Evolutionary conservation across 768 basidiomycete genomes (phyloP).

Genomic region (Tricholoma furcatifolium): DNA sequence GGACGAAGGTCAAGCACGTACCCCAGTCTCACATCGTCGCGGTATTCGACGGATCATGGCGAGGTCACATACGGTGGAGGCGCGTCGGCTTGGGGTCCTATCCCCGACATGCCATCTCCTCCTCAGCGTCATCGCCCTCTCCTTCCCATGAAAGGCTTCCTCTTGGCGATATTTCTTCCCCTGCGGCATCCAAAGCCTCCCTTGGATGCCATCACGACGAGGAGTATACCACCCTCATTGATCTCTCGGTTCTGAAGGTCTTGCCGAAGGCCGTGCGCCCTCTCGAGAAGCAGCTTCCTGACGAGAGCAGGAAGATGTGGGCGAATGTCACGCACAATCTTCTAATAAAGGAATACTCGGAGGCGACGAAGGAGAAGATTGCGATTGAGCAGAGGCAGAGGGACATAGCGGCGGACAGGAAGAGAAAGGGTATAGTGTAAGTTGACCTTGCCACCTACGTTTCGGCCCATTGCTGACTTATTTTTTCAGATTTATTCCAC

Average conservation of each 20-base stretch:
- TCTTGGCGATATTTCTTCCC: conserved; percentile 30
- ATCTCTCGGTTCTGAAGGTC: conserved; percentile 66
- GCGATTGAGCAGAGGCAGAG: conserved; percentile 91
- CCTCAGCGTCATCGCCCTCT: conserved; percentile 45
- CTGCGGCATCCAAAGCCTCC: conserved; percentile 45
- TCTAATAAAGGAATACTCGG: conserved; percentile 80
- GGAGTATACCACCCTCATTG: conserved; percentile 70
- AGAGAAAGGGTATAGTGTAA: conserved; percentile 74
- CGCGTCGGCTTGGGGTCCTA: conserved; percentile 49
- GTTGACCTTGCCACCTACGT: conserved; percentile 30
- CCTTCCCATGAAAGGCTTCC: conserved; percentile 46
- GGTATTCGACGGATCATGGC: conserved; percentile 88
- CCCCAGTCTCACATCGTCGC: conserved; percentile 77
- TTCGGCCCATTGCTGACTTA: background rate
- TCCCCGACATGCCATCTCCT: conserved; percentile 33
- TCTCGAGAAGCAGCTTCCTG: conserved; percentile 69
- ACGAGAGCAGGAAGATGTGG: conserved; percentile 90
- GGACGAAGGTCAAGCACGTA: conserved; percentile 90
- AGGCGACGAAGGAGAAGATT: conserved; percentile 91
- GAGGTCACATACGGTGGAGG: conserved; percentile 78
- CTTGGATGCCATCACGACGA: conserved; percentile 38
- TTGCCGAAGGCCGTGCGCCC: conserved; percentile 87
- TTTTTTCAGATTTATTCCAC: conserved; percentile 60
- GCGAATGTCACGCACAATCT: conserved; percentile 74
- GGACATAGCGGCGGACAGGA: conserved; percentile 85